Percentiles rank a stretch among this genome's conserved stretches.
Conservation (phyloP, 2,329 filamentous ascomycete genomes). For the Neonectria punicea region DNA sequence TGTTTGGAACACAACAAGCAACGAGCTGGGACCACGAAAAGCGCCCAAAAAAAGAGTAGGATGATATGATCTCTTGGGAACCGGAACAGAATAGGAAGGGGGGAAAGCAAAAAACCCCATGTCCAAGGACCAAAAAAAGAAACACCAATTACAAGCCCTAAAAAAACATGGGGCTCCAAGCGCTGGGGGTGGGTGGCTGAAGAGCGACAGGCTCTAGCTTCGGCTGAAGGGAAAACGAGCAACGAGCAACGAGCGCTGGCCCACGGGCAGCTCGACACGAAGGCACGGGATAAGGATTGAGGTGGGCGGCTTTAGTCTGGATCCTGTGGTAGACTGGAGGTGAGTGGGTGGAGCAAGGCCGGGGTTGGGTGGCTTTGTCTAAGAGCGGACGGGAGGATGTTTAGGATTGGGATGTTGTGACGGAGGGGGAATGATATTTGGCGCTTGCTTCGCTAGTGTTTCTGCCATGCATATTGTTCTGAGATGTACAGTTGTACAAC, state of each 20-base stretch:
- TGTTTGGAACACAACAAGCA: conserved; percentile 12
- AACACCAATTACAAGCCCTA: conserved; percentile 2
- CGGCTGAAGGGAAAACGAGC: conserved; percentile 39
- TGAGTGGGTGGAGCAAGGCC: conserved; percentile 31
- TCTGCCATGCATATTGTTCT: conserved; percentile 5
- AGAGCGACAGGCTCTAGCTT: conserved; percentile 26
- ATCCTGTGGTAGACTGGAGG: conserved; percentile 36
- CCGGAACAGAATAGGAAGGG: background rate
- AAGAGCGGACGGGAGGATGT: conserved; percentile 1
- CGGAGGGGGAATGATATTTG: conserved; percentile 3
- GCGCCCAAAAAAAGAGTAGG: conserved; percentile 7
- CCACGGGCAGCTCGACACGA: conserved; percentile 2
- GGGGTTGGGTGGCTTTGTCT: conserved; percentile 1
- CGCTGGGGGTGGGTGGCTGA: conserved; percentile 16
- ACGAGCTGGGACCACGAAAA: conserved; percentile 13
- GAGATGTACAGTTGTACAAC: conserved; percentile 10
- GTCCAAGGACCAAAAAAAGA: background rate
- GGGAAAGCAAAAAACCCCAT: background rate
- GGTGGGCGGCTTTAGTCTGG: conserved; percentile 43
- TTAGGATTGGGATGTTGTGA: background rate
- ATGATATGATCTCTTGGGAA: background rate
- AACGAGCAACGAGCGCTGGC: conserved; percentile 23
- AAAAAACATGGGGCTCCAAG: background rate
- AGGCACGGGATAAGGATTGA: conserved; percentile 41
- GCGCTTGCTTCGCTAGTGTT: conserved; percentile 16